Evolutionary conservation across 2,329 filamentous ascomycete genomes (phyloP).

Genomic region (Myriosclerotinia curreyana): DNA sequence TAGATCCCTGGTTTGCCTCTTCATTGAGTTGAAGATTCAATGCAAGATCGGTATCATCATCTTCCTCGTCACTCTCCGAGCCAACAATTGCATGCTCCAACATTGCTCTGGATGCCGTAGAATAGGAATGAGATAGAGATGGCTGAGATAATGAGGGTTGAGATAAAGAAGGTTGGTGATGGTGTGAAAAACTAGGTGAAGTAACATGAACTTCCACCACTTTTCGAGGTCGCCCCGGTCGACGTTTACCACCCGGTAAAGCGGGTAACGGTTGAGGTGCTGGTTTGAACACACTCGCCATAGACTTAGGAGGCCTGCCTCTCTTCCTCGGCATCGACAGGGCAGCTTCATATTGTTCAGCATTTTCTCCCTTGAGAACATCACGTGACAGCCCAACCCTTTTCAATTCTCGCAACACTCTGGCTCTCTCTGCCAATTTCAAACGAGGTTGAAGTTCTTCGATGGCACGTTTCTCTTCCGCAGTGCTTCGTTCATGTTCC

Average conservation of each 20-base stretch:
- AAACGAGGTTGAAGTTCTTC: constrained; percentile 22
- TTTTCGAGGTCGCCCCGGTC: constrained; percentile 16
- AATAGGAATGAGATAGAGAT: constrained; percentile 29
- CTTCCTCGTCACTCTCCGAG: constrained; percentile 25
- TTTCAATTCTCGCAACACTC: constrained; percentile 17
- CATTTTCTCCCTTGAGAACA: constrained; percentile 13
- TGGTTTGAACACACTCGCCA: constrained; percentile 16
- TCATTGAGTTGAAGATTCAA: constrained; percentile 26
- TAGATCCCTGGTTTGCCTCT: constrained; percentile 17
- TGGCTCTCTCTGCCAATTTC: constrained; percentile 21
- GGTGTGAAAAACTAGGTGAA: constrained; percentile 4
- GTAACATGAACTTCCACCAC: constrained; percentile 3
- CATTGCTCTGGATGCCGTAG: constrained; percentile 28
- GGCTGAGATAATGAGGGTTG: constrained; percentile 32
- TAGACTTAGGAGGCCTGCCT: constrained; percentile 21
- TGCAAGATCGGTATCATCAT: constrained; percentile 25
- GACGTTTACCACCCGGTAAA: constrained; percentile 5
- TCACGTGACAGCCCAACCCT: constrained; percentile 20
- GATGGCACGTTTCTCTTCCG: constrained; percentile 20
- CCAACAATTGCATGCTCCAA: constrained; percentile 21
- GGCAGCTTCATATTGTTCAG: constrained; percentile 5
- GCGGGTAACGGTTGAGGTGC: neutral
- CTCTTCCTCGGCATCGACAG: constrained; percentile 20
- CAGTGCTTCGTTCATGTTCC: constrained; percentile 44
- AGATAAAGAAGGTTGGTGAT: constrained; percentile 20